These are phyloP conservation scores for Rhododendron henanense DNA, from an alignment of 148 eudicot genomes.

Conservation along the genomic window DNA sequence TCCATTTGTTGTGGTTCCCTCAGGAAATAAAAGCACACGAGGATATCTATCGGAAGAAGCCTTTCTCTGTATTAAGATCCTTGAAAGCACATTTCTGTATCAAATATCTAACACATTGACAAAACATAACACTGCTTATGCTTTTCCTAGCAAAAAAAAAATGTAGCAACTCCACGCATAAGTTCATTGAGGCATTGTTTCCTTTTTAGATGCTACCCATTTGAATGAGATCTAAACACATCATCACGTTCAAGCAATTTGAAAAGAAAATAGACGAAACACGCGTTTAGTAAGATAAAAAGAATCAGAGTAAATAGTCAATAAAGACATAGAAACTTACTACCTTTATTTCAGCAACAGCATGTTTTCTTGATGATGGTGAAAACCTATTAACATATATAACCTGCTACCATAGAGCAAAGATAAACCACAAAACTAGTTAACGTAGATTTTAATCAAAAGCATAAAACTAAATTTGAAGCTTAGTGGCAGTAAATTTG, in stretches of 20 bases:
- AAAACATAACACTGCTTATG: slow-evolving; percentile 24
- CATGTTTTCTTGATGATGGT: slow-evolving; percentile 75
- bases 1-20: slow-evolving; percentile 95
- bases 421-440: background rate
- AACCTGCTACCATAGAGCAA: slow-evolving; percentile 44
- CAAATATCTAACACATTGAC: slow-evolving; percentile 80
- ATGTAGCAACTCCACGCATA: background rate
- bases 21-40: slow-evolving; percentile 89
- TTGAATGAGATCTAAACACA: background rate
- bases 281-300: background rate
- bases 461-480: background rate
- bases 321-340: slow-evolving; percentile 18
- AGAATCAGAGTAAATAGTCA: background rate
- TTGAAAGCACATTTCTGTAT: slow-evolving; percentile 91
- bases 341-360: slow-evolving; percentile 95
- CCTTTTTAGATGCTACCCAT: background rate
- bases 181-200: background rate
- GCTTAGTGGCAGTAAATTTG: background rate
- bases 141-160: background rate
- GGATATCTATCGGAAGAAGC: slow-evolving; percentile 79
- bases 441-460: background rate
- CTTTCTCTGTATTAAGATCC: slow-evolving; percentile 97
- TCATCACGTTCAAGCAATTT: background rate
- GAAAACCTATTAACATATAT: slow-evolving; percentile 90
- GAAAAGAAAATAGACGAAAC: background rate